These are phyloP conservation scores for Corallochytrium limacisporum DNA, from an alignment of 78 protist species.

Conservation along the genomic window DNA sequence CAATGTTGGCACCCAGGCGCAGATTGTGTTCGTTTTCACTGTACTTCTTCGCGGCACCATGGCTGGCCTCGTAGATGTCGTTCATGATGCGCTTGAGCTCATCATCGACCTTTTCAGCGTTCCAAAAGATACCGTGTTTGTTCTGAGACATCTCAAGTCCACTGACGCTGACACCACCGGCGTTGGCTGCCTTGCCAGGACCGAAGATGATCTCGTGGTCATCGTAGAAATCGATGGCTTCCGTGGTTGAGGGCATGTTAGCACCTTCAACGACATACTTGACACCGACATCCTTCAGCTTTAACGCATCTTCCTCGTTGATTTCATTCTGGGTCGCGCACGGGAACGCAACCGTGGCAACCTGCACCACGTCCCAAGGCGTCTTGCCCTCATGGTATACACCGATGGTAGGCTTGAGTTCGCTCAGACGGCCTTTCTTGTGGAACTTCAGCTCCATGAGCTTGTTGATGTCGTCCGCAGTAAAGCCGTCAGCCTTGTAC, in stretches of 20 bases:
- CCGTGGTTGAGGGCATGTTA: slow-evolving; percentile 46
- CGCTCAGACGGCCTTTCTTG: slow-evolving; percentile 17
- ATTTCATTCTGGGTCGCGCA: slow-evolving; percentile 69
- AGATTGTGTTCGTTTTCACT: background rate
- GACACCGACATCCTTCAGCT: slow-evolving; percentile 16
- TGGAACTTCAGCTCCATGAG: slow-evolving; percentile 23
- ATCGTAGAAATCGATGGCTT: slow-evolving; percentile 25
- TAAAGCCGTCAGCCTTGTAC: slow-evolving; percentile 20
- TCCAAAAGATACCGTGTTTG: slow-evolving; percentile 27
- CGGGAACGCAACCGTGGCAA: slow-evolving; percentile 51
- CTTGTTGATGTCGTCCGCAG: slow-evolving; percentile 13
- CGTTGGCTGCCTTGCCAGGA: slow-evolving; percentile 58
- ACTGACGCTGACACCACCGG: slow-evolving; percentile 58
- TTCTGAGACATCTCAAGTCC: slow-evolving; percentile 71
- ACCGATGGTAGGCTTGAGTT: background rate
- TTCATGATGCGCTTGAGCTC: slow-evolving; percentile 46
- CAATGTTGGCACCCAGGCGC: slow-evolving; percentile 50
- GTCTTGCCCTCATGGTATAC: slow-evolving; percentile 8
- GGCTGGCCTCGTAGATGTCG: background rate
- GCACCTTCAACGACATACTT: slow-evolving; percentile 39
- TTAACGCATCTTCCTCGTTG: slow-evolving; percentile 23
- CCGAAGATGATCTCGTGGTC: slow-evolving; percentile 8
- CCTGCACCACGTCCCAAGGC: slow-evolving; percentile 32
- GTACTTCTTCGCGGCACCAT: background rate
- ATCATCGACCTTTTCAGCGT: slow-evolving; percentile 40